Evolutionary conservation across 192 early-diverging fungal genomes (phyloP).

Genomic region (Obelidium mucronatum): DNA sequence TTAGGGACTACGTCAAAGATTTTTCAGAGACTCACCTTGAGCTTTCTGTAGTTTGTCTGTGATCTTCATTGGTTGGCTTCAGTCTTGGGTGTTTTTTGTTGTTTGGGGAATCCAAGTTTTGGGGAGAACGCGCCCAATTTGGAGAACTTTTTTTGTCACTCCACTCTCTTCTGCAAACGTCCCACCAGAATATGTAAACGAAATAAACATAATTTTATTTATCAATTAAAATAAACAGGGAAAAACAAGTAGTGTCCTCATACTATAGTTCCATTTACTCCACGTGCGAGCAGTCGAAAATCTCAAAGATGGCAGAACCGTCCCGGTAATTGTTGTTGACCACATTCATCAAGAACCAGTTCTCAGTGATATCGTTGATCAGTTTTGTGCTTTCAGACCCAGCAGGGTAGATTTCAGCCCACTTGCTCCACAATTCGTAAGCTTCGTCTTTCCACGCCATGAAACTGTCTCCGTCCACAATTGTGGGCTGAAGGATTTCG

Average conservation of each 20-base stretch:
- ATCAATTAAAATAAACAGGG: too few species aligned
- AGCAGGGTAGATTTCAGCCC: slow-evolving; percentile 75
- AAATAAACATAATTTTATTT: neutral
- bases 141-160: too few species aligned
- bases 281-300: slow-evolving; percentile 53
- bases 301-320: slow-evolving; percentile 71
- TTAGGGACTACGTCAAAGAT: neutral
- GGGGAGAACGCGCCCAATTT: too few species aligned
- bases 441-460: slow-evolving; percentile 98
- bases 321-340: slow-evolving; percentile 94
- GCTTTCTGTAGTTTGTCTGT: slow-evolving; percentile 55
- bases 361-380: slow-evolving; percentile 69
- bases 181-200: too few species aligned
- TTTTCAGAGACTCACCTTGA: slow-evolving; percentile 21
- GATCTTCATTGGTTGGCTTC: slow-evolving; percentile 54
- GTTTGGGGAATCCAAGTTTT: too few species aligned
- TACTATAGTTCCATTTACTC: too few species aligned
- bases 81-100: too few species aligned
- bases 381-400: slow-evolving; percentile 58
- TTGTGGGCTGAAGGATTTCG: slow-evolving; percentile 95
- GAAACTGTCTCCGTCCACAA: slow-evolving; percentile 88
- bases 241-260: too few species aligned
- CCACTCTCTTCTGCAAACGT: too few species aligned
- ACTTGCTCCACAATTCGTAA: slow-evolving; percentile 90
- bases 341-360: slow-evolving; percentile 91